Conservation (phyloP, 371 early-diverging fungal genomes). For the Actinomortierella wolfii region DNA sequence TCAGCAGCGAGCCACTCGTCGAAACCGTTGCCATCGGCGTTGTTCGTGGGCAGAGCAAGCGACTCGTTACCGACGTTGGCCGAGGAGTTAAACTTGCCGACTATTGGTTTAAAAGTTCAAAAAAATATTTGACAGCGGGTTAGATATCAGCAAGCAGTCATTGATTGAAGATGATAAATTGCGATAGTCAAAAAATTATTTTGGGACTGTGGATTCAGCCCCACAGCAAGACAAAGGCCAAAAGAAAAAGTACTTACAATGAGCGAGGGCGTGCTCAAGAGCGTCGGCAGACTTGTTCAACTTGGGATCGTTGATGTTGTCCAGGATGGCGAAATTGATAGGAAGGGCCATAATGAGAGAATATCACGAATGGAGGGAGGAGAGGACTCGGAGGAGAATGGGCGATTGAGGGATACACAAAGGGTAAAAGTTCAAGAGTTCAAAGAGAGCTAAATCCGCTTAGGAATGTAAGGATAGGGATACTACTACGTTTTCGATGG, state of each 20-base stretch:
- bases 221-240: too few relatives aligned
- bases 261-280: slow-evolving; percentile 45
- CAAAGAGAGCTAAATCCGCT: slow-evolving; percentile 2
- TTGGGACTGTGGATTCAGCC: too few relatives aligned
- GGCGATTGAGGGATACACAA: background rate
- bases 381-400: background rate
- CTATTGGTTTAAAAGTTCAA: slow-evolving; percentile 5
- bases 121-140: too few relatives aligned
- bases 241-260: slow-evolving; percentile 20
- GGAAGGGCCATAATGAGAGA: slow-evolving; percentile 26
- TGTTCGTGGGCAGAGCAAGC: background rate
- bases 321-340: slow-evolving; percentile 44
- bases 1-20: slow-evolving; percentile 41
- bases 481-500: slow-evolving; percentile 16
- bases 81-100: slow-evolving; percentile 18
- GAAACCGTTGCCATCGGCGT: slow-evolving; percentile 23
- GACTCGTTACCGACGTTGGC: slow-evolving; percentile 11
- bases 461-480: slow-evolving; percentile 46
- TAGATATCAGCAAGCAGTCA: too few relatives aligned
- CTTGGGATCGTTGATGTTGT: slow-evolving; percentile 29
- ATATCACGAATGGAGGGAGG: background rate
- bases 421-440: slow-evolving; percentile 2
- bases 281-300: slow-evolving; percentile 40
- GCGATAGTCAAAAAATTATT: too few relatives aligned
- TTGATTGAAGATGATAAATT: too few relatives aligned